phyloP scores from a whole-genome alignment of 129 eudicot species.

The Saposhnikovia divaricata region DNA sequence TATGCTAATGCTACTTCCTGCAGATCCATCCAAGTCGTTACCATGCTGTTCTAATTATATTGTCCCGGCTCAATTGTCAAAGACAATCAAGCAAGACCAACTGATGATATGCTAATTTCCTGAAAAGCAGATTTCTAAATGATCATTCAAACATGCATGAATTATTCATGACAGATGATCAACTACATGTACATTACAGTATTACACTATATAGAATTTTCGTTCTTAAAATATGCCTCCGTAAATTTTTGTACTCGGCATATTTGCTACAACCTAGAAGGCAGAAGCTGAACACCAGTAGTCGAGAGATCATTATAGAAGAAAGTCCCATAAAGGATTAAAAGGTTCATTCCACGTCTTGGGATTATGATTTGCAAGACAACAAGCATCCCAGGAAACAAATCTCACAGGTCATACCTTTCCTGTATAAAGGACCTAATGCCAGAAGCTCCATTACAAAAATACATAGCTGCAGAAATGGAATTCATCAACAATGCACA shows the following conservation, averaged over 20 bases:
- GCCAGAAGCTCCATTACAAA: neutral
- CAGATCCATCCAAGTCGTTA: neutral
- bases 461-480: neutral
- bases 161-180: too few species aligned
- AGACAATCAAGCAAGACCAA: neutral
- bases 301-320: too few species aligned
- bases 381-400: neutral
- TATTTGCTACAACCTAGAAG: neutral
- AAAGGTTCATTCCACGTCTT: neutral
- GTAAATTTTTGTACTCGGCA: neutral
- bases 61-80: neutral
- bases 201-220: neutral
- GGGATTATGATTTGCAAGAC: neutral
- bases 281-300: neutral
- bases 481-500: too few species aligned
- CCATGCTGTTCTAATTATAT: neutral
- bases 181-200: neutral
- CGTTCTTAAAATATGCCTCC: neutral
- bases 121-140: too few species aligned
- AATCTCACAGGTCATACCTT: neutral
- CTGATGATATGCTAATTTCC: too few species aligned
- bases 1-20: neutral
- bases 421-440: neutral
- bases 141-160: too few species aligned
- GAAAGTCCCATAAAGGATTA: neutral